Percentiles rank a stretch among this genome's conserved stretches.
Conservation (phyloP, 805 yeast genomes). For the Martiniozyma abietophila region DNA sequence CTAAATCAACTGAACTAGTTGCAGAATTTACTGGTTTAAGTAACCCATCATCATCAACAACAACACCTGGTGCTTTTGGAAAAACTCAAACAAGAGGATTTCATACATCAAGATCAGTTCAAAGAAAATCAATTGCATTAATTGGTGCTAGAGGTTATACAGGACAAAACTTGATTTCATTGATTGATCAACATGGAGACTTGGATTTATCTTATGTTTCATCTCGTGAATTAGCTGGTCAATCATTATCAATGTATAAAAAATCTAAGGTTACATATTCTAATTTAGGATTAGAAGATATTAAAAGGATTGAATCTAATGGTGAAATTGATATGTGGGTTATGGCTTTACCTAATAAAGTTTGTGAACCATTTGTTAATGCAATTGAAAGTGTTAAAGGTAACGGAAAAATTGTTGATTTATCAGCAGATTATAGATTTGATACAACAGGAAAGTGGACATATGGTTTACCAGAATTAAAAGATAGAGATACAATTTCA, state of each 20-base stretch:
- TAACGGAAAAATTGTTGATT: conserved; percentile 75
- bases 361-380: conserved; percentile 79
- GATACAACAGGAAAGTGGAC: conserved; percentile 83
- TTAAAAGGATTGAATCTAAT: conserved; percentile 63
- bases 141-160: conserved; percentile 99
- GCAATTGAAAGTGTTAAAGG: conserved; percentile 57
- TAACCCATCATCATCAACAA: conserved; percentile 19
- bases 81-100: conserved; percentile 21
- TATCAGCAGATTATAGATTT: conserved; percentile 94
- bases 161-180: conserved; percentile 83
- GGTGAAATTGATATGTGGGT: conserved; percentile 93
- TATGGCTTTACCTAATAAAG: conserved; percentile 98
- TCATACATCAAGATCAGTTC: conserved; percentile 16
- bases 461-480: conserved; percentile 93
- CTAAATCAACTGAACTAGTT: conserved; percentile 54
- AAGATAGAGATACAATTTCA: conserved; percentile 55
- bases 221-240: conserved; percentile 88
- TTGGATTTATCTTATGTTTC: conserved; percentile 89
- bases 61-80: conserved; percentile 40
- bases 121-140: conserved; percentile 56
- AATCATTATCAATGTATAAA: conserved; percentile 77
- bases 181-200: conserved; percentile 82
- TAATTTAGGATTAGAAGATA: conserved; percentile 81
- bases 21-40: conserved; percentile 36
- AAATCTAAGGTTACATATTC: conserved; percentile 74